Conservation (phyloP, 768 basidiomycete genomes). For the Kockovaella imperatae region DNA sequence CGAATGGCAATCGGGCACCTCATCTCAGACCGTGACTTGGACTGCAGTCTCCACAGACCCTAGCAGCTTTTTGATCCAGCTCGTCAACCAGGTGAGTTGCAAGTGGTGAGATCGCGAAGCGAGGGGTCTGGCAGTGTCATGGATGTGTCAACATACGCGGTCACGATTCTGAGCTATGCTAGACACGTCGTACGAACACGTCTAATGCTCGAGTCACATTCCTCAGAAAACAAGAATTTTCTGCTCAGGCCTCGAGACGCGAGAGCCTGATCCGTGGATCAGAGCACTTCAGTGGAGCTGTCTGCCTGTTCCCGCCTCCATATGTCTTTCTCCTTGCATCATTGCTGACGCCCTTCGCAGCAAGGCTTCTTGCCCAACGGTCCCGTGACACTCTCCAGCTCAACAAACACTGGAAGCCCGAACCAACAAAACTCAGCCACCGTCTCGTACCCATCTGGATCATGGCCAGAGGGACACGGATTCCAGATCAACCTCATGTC, state of each 20-base stretch:
- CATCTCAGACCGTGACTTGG: conserved; percentile 57
- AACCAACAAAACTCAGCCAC: conserved; percentile 52
- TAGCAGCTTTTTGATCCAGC: conserved; percentile 59
- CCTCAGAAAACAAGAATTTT: too few species aligned
- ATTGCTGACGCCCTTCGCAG: conserved; percentile 41
- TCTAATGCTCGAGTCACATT: too few species aligned
- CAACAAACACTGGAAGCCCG: conserved; percentile 53
- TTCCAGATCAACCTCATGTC: conserved; percentile 69
- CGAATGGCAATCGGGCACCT: conserved; percentile 56
- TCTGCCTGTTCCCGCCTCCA: neutral
- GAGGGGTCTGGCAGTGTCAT: too few species aligned
- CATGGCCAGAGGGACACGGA: conserved; percentile 56
- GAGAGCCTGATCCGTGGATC: neutral
- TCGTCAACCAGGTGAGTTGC: conserved; percentile 54
- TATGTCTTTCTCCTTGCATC: conserved; percentile 18
- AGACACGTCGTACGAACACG: too few species aligned
- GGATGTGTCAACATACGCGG: too few species aligned
- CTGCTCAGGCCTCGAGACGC: too few species aligned
- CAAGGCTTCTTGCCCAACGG: conserved; percentile 26
- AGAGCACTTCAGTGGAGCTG: neutral
- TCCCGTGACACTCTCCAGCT: conserved; percentile 26
- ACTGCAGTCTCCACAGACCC: conserved; percentile 59
- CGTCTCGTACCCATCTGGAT: conserved; percentile 50
- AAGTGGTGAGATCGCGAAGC: neutral
- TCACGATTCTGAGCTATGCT: too few species aligned